A percentile compares a stretch with the other conserved stretches of the same genome.
Conservation (phyloP, 2,329 filamentous ascomycete genomes). For the Aspergillus jensenii region DNA sequence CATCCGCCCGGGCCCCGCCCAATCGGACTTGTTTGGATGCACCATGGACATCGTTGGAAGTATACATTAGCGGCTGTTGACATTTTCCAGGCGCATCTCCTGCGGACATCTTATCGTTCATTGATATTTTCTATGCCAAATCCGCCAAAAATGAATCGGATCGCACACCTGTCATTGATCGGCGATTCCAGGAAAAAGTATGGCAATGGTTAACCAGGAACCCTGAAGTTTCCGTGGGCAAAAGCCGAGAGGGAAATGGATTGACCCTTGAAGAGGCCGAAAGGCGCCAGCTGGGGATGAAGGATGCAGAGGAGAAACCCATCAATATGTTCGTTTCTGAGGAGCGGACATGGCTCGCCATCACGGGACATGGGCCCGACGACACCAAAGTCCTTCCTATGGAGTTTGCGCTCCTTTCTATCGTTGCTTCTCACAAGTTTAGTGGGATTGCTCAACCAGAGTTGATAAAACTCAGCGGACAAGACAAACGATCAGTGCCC, state of each 20-base stretch:
- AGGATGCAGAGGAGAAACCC: conserved; percentile 4
- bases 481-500: conserved; percentile 66
- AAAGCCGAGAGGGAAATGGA: conserved; percentile 40
- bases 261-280: conserved; percentile 44
- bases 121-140: conserved; percentile 37
- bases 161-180: conserved; percentile 43
- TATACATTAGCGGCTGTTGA: neutral
- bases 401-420: conserved; percentile 58
- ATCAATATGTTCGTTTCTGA: conserved; percentile 52
- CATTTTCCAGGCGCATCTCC: conserved; percentile 34
- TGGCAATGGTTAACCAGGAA: conserved; percentile 60
- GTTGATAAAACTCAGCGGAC: conserved; percentile 54
- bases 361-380: conserved; percentile 61
- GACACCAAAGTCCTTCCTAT: conserved; percentile 51
- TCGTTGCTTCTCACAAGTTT: conserved; percentile 57
- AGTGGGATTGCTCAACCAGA: conserved; percentile 60
- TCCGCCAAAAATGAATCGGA: conserved; percentile 18
- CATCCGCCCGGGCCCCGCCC: conserved; percentile 4
- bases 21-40: neutral
- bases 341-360: conserved; percentile 59
- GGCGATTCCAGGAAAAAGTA: conserved; percentile 52
- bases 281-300: conserved; percentile 10
- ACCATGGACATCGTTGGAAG: no score
- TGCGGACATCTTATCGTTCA: conserved; percentile 34
- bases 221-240: conserved; percentile 55